phyloP scores from a whole-genome alignment of 345 rosid genomes.

The Acer campestre region DNA sequence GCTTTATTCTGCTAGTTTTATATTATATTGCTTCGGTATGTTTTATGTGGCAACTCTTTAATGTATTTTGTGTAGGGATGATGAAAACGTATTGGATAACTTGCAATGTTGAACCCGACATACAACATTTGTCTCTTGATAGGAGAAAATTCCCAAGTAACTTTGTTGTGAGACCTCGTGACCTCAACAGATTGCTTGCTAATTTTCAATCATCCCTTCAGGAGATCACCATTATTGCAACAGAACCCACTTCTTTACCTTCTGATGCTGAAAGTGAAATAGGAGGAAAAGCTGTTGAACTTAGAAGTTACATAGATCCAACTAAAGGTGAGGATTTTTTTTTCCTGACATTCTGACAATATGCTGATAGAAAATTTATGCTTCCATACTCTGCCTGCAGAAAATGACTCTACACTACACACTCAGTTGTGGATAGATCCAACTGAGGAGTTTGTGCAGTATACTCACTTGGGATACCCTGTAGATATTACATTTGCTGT shows the following conservation, averaged over 20 bases:
- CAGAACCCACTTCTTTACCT: conserved; percentile 62
- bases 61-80: conserved; percentile 53
- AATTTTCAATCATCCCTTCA: conserved; percentile 97
- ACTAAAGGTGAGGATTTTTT: conserved; percentile 56
- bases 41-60: background rate
- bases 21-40: background rate
- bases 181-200: conserved; percentile 77
- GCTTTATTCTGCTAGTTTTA: background rate
- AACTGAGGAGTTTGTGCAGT: conserved; percentile 83
- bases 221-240: conserved; percentile 89
- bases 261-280: conserved; percentile 75
- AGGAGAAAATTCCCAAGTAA: conserved; percentile 67
- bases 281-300: conserved; percentile 94
- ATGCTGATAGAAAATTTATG: conserved; percentile 19
- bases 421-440: conserved; percentile 99
- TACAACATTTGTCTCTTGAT: conserved; percentile 89
- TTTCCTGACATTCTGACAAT: conserved; percentile 16
- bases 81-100: conserved; percentile 83
- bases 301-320: conserved; percentile 88
- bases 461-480: conserved; percentile 78
- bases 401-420: conserved; percentile 74
- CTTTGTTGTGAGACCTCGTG: conserved; percentile 83
- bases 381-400: conserved; percentile 42
- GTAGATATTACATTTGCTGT: conserved; percentile 89
- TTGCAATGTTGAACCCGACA: conserved; percentile 87